These are phyloP conservation scores for Apiospora arundinis DNA, from an alignment of 2,329 filamentous ascomycete genomes.

Conservation along the genomic window DNA sequence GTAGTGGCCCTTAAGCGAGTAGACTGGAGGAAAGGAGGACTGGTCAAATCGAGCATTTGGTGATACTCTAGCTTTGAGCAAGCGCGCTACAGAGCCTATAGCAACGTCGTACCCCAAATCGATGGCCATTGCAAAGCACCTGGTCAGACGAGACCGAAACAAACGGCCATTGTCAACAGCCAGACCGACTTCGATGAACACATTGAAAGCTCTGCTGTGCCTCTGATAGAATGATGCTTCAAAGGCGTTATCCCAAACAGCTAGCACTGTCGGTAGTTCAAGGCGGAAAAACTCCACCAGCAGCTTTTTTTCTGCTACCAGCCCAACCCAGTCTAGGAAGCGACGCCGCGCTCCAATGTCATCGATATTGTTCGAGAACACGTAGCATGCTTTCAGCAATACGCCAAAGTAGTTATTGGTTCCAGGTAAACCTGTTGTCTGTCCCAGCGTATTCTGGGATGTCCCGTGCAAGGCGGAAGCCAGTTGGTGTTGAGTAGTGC, in stretches of 20 bases:
- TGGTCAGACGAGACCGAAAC: not conserved
- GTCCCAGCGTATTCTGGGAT: not conserved
- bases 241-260: not conserved
- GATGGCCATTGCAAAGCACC: not conserved
- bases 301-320: not conserved
- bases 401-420: not conserved
- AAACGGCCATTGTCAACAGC: not conserved
- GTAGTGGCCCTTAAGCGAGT: not conserved
- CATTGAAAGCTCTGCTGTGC: not conserved
- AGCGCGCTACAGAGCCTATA: not conserved
- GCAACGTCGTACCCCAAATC: not conserved
- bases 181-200: not conserved
- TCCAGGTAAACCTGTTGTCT: not conserved
- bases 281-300: not conserved
- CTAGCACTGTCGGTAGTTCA: not conserved
- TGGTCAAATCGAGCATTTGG: not conserved
- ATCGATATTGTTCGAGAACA: not conserved
- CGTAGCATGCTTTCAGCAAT: not conserved
- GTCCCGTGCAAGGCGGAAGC: not conserved
- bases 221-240: not conserved
- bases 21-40: not conserved
- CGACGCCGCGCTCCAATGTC: not conserved
- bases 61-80: not conserved
- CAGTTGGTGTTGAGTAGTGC: not conserved
- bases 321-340: not conserved